Conservation (phyloP, 805 yeast species). For the Metschnikowia chrysomelidarum region DNA sequence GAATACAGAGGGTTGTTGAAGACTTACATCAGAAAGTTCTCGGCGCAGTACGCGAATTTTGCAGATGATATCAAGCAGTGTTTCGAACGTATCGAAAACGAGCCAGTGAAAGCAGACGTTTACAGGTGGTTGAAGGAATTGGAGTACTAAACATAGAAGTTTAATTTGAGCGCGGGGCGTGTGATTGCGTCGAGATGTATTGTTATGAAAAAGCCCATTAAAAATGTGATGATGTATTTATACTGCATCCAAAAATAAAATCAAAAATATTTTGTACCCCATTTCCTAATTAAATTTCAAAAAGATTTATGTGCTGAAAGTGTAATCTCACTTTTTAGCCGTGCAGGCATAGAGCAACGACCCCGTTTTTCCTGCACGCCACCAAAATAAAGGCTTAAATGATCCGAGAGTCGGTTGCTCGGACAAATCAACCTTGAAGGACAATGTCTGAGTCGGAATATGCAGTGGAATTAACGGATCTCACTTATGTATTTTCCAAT, state of each 20-base stretch:
- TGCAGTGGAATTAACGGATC: slow-evolving; percentile 61
- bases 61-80: slow-evolving; percentile 15
- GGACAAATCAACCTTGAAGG: neutral
- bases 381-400: too few relatives aligned
- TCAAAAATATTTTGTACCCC: neutral
- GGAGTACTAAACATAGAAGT: slow-evolving; percentile 10
- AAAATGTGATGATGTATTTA: neutral
- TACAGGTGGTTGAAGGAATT: slow-evolving; percentile 19
- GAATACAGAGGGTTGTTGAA: slow-evolving; percentile 43
- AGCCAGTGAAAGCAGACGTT: slow-evolving; percentile 17
- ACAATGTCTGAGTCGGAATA: slow-evolving; percentile 14
- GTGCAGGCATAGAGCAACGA: too few relatives aligned
- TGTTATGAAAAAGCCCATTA: too few relatives aligned
- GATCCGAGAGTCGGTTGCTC: too few relatives aligned
- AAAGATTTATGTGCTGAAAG: too few relatives aligned
- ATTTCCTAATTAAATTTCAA: too few relatives aligned
- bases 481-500: slow-evolving; percentile 66
- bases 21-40: slow-evolving; percentile 34
- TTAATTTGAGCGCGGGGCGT: too few relatives aligned
- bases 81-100: slow-evolving; percentile 14
- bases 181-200: too few relatives aligned
- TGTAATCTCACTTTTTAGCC: too few relatives aligned
- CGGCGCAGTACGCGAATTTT: slow-evolving; percentile 12
- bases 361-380: slow-evolving; percentile 3
- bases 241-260: neutral